Conservation (phyloP, 1,139 yeast genomes). For the Yarrowia galli region DNA sequence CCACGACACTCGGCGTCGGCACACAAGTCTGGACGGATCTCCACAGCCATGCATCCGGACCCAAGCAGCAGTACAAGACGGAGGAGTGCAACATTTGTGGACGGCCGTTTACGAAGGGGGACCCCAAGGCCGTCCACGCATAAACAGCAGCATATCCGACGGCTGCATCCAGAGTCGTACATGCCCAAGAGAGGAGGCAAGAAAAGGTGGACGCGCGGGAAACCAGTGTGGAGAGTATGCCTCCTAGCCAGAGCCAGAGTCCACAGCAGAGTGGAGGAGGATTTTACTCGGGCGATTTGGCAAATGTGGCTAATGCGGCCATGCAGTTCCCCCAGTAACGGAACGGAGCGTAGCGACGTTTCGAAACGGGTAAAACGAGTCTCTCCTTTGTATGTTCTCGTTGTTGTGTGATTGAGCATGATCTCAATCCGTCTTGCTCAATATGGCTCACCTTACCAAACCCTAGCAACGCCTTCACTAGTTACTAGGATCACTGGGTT, state of each 20-base stretch:
- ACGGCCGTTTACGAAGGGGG: slow-evolving; percentile 55
- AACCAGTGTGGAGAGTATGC: slow-evolving; percentile 28
- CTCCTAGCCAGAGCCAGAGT: slow-evolving; percentile 35
- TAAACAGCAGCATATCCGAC: slow-evolving; percentile 57
- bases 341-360: not conserved
- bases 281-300: slow-evolving; percentile 18
- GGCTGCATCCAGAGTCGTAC: slow-evolving; percentile 56
- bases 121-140: slow-evolving; percentile 58
- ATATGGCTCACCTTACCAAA: too few species aligned
- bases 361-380: too few species aligned
- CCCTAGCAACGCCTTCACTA: too few species aligned
- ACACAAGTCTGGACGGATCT: slow-evolving; percentile 35
- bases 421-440: too few species aligned
- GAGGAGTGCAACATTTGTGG: slow-evolving; percentile 56
- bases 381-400: too few species aligned
- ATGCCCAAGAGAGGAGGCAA: slow-evolving; percentile 57
- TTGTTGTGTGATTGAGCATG: too few species aligned
- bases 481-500: not conserved
- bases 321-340: slow-evolving; percentile 27
- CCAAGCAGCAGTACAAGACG: slow-evolving; percentile 45
- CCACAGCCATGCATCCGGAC: slow-evolving; percentile 36
- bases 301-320: slow-evolving; percentile 19
- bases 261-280: slow-evolving; percentile 28
- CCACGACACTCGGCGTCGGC: slow-evolving; percentile 38
- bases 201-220: slow-evolving; percentile 44